Base-by-base conservation (phyloP, 768 basidiomycete genomes). In the Termitomyces titanicus region DNA sequence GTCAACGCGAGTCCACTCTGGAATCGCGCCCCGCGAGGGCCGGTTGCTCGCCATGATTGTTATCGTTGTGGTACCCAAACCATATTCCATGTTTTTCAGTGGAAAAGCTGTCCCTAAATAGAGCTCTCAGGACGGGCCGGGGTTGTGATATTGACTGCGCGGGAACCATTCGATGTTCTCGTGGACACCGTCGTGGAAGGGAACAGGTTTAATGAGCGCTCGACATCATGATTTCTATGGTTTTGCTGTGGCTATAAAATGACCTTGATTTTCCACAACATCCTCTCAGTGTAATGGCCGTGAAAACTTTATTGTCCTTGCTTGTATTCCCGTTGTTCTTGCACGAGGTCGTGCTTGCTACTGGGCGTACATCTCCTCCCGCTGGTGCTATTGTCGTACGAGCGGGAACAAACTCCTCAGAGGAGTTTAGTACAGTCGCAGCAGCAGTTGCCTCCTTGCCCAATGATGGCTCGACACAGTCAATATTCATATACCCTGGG, bases 401-500 rank as follows among this genome's bases (percentile, higher is more conserved):
- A 12, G 66, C 70, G 37, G 72, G 72, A 43, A 76, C 72, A 5
- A 72, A 69, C 2, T 70, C 66, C 1, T 57, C 75, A 2, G 74
- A 72, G 3, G 74, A 77, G 60, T 80, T 72, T 54, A 62, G 65
- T 7, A 77, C 72, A 12, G 53, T 80, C 17, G 61, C 66, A 9
- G 68, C 73, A 12, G 79, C 79, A 10, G 65, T 80, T 13, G 66
- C 64, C 33, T 66, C 75, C 3, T 66, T 80, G 10, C 75, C 76
- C 2, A 69, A 74, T 46, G 76, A 76, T 57, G 67, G 63, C 45
- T 72, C 73, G 11, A 62, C 66, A 3, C 66, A 65, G 17, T 66
- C 70, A 13, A 76, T 80, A 51, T 80, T 80, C 66, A 74, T 80
- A 25, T 80, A 68, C 57, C 77, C 78, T 5, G 78, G 78, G 4